phyloP scores from a whole-genome alignment of 1,284 basidiomycete species.

The Rhodotorula sp. region DNA sequence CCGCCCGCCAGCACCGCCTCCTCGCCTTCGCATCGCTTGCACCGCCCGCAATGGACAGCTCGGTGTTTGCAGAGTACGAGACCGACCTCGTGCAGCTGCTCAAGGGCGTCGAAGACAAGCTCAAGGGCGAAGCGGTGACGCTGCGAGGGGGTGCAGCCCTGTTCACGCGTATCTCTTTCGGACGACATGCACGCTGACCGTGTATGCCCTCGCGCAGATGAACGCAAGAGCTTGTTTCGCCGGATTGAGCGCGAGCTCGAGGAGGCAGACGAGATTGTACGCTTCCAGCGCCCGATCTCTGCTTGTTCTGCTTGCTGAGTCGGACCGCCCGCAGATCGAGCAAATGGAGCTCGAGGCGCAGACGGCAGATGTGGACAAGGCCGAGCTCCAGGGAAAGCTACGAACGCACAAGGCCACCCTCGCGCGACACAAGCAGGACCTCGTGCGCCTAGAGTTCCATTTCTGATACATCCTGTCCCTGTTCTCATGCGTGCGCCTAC shows the following conservation, averaged over 20 bases:
- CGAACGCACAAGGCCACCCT: constrained; percentile 71
- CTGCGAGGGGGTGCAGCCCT: constrained; percentile 23
- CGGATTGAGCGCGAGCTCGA: constrained; percentile 93
- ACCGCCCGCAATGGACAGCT: constrained; percentile 14
- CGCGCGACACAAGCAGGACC: constrained; percentile 70
- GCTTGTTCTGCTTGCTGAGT: too few species aligned
- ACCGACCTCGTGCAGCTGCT: constrained; percentile 31
- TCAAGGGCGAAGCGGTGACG: constrained; percentile 23
- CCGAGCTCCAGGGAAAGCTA: constrained; percentile 72
- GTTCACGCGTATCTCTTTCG: too few species aligned
- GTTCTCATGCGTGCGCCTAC: neutral
- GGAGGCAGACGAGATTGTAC: constrained; percentile 95
- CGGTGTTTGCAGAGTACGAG: constrained; percentile 38
- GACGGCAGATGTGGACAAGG: constrained; percentile 71
- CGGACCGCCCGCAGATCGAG: constrained; percentile 64
- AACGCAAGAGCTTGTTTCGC: constrained; percentile 76
- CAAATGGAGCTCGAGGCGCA: constrained; percentile 99
- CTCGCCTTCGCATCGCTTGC: neutral
- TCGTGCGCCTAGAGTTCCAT: constrained; percentile 52
- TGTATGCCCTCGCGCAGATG: constrained; percentile 59
- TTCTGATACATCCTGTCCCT: neutral
- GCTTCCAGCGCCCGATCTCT: constrained; percentile 37
- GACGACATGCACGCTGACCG: neutral
- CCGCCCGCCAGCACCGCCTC: neutral
- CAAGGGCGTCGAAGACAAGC: constrained; percentile 18